phyloP scores from a whole-genome alignment of 306 rosid genomes.

The Cucumis cinereus region DNA sequence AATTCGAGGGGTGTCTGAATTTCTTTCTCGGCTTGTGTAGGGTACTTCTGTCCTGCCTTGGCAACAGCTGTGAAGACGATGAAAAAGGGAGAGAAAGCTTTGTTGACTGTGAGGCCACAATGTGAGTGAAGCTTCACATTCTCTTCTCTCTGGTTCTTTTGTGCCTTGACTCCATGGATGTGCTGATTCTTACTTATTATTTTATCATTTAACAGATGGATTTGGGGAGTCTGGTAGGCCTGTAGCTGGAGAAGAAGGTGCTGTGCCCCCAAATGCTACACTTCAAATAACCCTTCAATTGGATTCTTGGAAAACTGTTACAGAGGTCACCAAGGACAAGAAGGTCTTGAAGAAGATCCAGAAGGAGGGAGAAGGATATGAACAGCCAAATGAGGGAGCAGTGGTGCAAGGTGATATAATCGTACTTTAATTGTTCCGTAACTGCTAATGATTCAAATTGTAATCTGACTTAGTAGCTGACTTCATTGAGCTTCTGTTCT shows the following conservation, averaged over 20 bases:
- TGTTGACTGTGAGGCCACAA: constrained; percentile 65
- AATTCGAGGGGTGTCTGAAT: neutral
- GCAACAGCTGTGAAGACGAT: constrained; percentile 71
- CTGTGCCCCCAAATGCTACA: constrained; percentile 67
- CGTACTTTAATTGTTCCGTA: neutral
- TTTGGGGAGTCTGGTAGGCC: constrained; percentile 73
- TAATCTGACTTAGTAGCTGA: neutral
- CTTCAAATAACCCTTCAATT: constrained; percentile 56
- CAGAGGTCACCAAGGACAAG: constrained; percentile 59
- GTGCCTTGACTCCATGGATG: neutral
- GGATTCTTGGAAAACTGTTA: constrained; percentile 71
- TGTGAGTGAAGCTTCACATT: constrained; percentile 23
- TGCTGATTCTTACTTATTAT: neutral
- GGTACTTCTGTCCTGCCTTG: constrained; percentile 67
- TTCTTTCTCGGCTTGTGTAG: constrained; percentile 14
- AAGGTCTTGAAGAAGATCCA: constrained; percentile 59
- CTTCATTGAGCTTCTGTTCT: neutral
- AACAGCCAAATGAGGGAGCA: constrained; percentile 83
- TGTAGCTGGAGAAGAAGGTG: constrained; percentile 43
- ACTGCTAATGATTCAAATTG: neutral
- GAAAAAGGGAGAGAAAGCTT: constrained; percentile 76
- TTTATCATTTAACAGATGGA: constrained; percentile 31
- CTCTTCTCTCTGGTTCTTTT: neutral
- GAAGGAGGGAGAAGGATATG: constrained; percentile 78
- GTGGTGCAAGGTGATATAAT: constrained; percentile 22